Evolutionary conservation across 2,329 filamentous ascomycete genomes (phyloP), one percentile per base, ranked within the genome.

Genomic region (Massarina eburnea): DNA sequence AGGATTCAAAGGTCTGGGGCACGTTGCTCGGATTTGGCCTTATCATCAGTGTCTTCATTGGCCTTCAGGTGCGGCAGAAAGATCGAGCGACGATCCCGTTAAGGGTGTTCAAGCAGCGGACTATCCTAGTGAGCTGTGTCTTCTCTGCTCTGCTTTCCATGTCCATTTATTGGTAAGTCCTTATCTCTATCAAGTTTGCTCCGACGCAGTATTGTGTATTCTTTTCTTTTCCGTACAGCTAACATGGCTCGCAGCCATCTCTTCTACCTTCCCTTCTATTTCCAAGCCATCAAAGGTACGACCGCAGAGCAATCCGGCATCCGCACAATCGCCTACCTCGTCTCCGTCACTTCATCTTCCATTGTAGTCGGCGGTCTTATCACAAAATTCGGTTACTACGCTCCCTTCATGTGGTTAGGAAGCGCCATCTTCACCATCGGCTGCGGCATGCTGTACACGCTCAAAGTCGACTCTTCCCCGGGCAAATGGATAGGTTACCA

Each of bases 21-120:
- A 66, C 76, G 1, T 77, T 79, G 59, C 66, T 78, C 3, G 57
- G 78, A 1, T 76, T 76, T 18, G 78, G 71, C 0, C 61, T 80
- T 0, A 55, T 76, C 1, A 68, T 76, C 29, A 58, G 75, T 18
- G 52, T 70, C 4, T 81, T 82, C 49, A 61, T 69, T 35, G 49
- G 17, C 9, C 54, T 69, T 8, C 62, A 71, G 37, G 45, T 67
- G 24, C 49, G 57, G 15, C 58, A 62, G 34, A 49, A 57, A 12
- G 65, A 68, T 15, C 48, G 55, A 4, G 64, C 65, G 3, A 70
- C 66, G 0, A 60, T 71, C 3, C 63, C 63, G 0, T 22, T 60
- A 2, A 48, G 61, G 2, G 57, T 68, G 0, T 62, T 76, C 48
- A 68, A 63, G 38, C 61, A 73, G 37, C 54, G 61, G 6, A 73